phyloP scores from a whole-genome alignment of 2,329 filamentous ascomycete species.

The Fusarium tupiense region DNA sequence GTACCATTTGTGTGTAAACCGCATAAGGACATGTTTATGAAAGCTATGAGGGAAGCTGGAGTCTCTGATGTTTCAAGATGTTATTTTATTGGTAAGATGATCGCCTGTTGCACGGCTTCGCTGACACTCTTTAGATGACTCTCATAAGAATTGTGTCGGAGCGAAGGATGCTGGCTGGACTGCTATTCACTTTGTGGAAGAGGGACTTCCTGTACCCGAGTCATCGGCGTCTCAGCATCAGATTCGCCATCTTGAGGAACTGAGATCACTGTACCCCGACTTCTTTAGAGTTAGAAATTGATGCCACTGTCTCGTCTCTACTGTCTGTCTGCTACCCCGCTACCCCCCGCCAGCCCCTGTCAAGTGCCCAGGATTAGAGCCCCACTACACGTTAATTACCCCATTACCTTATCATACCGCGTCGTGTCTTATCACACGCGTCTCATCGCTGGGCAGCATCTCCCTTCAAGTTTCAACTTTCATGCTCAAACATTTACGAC shows the following conservation, averaged over 20 bases:
- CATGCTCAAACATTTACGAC: neutral
- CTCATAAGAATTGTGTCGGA: conserved; percentile 79
- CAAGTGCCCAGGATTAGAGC: neutral
- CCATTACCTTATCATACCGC: neutral
- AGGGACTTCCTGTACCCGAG: conserved; percentile 69
- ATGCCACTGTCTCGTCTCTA: neutral
- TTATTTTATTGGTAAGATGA: conserved; percentile 85
- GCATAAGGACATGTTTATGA: conserved; percentile 80
- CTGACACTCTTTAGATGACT: conserved; percentile 73
- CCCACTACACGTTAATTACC: neutral
- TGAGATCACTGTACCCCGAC: conserved; percentile 80
- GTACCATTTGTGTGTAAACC: conserved; percentile 88
- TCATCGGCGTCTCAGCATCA: conserved; percentile 75
- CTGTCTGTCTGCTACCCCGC: neutral
- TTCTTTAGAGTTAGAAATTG: conserved; percentile 73
- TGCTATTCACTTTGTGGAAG: conserved; percentile 84
- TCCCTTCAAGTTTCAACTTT: neutral
- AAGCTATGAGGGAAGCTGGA: conserved; percentile 85
- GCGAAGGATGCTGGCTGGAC: conserved; percentile 88
- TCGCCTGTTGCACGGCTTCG: neutral
- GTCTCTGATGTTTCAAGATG: conserved; percentile 74
- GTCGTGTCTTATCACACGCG: neutral
- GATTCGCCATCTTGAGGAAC: conserved; percentile 78
- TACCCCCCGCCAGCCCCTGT: too few species aligned
- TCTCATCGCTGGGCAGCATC: neutral